Evolutionary conservation across 768 basidiomycete genomes (phyloP), one percentile per base, ranked within the genome.

Genomic region (Boletus sp.): DNA sequence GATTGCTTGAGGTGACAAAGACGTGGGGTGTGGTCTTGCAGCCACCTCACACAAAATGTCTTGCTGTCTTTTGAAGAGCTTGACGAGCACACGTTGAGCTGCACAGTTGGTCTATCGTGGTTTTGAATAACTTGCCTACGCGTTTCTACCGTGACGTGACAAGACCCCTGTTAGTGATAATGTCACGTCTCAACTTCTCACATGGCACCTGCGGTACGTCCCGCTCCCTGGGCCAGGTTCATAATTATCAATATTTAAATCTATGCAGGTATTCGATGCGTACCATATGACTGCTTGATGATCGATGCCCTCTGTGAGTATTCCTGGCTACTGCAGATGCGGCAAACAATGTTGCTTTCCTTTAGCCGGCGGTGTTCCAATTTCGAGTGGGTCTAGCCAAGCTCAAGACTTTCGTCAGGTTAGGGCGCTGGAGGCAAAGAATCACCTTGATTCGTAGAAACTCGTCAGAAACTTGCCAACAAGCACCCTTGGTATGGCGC

Each of bases 111-210:
- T 54, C 59, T 28, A 62, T 68, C 37, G 67, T 71, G 64, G 68
- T 66, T 58, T 58, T 64, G 67, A 57, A 58, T 17, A 56, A 72
- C 66, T 72, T 70, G 68, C 70, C 70, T 72, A 51, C 28, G 51
- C 18, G 29, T 18, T 40, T 54, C 24, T 24, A 50, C 29, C 39
- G 71, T 72, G 68, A 70, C 39, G 64, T 69, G 66, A 66, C 68
- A 55, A 2, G 0, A 17, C 65, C 68, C 68, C 68, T 72, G 47
- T 70, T n/a, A 52, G 61, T 70, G 61, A 70, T 61, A n/a, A 0
- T 33, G 59, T 72, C 68, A 69, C 68, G 28, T 1, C 28, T 6
- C 18, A 11, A 41, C 4, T 59, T 61, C 59, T 59, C 58, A n/a
- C n/a, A n/a, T n/a, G n/a, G n/a, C n/a, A 56, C 40, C 42, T 10